Conservation (phyloP, 192 early-diverging fungal genomes). For the Backusella sp. region DNA sequence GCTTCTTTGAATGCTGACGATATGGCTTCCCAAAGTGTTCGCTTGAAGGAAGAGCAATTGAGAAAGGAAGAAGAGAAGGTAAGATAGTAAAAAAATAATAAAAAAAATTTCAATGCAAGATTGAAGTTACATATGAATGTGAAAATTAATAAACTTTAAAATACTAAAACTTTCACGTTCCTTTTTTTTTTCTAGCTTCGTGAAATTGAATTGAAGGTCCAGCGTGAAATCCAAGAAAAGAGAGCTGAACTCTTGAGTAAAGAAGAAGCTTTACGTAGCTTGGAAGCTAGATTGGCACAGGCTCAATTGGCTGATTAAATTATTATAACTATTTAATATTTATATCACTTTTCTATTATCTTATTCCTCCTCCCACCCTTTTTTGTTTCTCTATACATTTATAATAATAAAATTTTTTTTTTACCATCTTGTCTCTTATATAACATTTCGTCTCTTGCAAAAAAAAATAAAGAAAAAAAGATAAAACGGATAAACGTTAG, state of each 20-base stretch:
- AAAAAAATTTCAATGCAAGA: background rate
- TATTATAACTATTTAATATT: background rate
- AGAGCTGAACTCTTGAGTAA: constrained; percentile 56
- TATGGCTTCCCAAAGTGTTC: constrained; percentile 36
- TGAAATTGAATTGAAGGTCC: constrained; percentile 55
- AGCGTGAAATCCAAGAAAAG: constrained; percentile 58
- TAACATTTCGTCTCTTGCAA: background rate
- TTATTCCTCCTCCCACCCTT: background rate
- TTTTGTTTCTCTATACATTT: background rate
- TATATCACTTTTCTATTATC: background rate
- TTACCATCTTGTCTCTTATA: background rate
- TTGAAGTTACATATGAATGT: background rate
- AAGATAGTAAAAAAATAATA: background rate
- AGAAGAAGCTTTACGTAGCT: constrained; percentile 51
- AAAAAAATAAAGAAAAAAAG: background rate
- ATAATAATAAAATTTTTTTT: background rate
- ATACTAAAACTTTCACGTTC: background rate
- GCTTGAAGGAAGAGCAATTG: constrained; percentile 53
- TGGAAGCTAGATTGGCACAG: constrained; percentile 48
- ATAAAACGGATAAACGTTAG: background rate
- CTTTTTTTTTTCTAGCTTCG: constrained; percentile 35
- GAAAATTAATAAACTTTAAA: background rate
- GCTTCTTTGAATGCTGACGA: constrained; percentile 38
- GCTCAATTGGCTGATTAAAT: constrained; percentile 33
- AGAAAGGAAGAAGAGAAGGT: constrained; percentile 58